Percentiles rank a stretch among this genome's conserved stretches.
Evolutionary conservation across 495 filamentous ascomycete genomes (phyloP).

Genomic region (Penicillium ochrochloron): DNA sequence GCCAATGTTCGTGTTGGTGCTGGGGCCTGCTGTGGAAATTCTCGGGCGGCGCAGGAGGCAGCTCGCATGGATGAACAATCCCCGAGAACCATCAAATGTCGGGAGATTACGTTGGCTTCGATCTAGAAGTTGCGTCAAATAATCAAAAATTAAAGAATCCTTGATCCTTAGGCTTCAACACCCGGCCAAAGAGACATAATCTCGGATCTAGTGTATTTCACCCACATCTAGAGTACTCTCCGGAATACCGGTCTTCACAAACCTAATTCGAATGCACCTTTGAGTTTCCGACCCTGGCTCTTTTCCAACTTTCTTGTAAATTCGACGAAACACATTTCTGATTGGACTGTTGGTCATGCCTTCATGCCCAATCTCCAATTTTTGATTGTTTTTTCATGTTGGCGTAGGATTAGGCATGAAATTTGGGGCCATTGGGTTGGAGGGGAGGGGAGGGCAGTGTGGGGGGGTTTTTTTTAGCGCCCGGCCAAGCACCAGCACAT

Average conservation of each 20-base stretch:
- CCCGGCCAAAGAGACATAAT: background rate
- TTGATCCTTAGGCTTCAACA: background rate
- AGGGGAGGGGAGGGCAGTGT: constrained; percentile 13
- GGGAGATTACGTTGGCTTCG: too few species aligned
- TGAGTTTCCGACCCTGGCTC: background rate
- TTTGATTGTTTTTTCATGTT: background rate
- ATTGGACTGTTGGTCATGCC: background rate
- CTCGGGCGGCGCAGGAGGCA: background rate
- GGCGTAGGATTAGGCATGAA: constrained; percentile 24
- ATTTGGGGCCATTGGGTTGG: constrained; percentile 10
- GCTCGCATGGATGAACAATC: background rate
- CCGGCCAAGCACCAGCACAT: constrained; percentile 25
- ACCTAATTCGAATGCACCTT: background rate
- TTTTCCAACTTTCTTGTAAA: background rate
- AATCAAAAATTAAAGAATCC: background rate
- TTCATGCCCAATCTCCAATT: constrained; percentile 26
- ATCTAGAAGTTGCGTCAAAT: too few species aligned
- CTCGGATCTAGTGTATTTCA: background rate
- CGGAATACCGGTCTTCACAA: background rate
- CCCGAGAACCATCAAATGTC: too few species aligned
- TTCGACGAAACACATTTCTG: background rate
- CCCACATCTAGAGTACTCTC: background rate
- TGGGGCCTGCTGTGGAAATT: background rate
- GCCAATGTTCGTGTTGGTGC: background rate
- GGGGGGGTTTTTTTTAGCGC: constrained; percentile 21